Conservation (phyloP, 257 asterid genomes). For the Nemophila menziesii region DNA sequence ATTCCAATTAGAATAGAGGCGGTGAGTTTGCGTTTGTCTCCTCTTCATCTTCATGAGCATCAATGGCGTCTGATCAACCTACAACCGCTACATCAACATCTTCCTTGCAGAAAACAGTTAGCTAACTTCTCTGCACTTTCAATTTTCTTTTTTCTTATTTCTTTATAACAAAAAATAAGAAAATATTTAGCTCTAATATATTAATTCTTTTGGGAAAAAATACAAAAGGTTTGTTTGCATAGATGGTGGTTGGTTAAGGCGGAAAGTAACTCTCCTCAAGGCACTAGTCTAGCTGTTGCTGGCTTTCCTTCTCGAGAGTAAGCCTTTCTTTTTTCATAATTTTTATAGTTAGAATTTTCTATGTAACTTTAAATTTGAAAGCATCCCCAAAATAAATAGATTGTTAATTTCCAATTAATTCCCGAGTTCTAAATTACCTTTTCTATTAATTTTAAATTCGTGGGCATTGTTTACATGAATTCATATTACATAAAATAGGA, state of each 20-base stretch:
- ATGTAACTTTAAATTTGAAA: too few relatives aligned
- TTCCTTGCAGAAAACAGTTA: conserved; percentile 37
- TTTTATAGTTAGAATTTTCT: background rate
- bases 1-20: background rate
- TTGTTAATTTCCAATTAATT: too few relatives aligned
- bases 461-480: background rate
- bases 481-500: too few relatives aligned
- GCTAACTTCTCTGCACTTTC: conserved; percentile 4
- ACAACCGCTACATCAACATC: conserved; percentile 17
- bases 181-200: background rate
- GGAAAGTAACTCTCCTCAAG: conserved; percentile 23
- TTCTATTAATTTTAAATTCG: background rate
- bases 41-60: background rate
- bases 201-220: background rate
- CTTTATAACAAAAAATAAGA: background rate
- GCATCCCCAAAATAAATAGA: background rate
- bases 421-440: too few relatives aligned
- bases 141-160: background rate
- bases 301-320: conserved; percentile 45
- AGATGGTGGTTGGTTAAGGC: conserved; percentile 75
- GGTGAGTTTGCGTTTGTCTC: background rate
- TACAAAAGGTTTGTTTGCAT: conserved; percentile 45
- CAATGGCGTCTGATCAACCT: background rate
- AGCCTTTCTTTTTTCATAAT: conserved; percentile 2
- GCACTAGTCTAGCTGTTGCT: conserved; percentile 46